Evolutionary conservation across 148 eudicot genomes (phyloP), one percentile per base, ranked within the genome.

Genomic region (Polygonum aviculare): DNA sequence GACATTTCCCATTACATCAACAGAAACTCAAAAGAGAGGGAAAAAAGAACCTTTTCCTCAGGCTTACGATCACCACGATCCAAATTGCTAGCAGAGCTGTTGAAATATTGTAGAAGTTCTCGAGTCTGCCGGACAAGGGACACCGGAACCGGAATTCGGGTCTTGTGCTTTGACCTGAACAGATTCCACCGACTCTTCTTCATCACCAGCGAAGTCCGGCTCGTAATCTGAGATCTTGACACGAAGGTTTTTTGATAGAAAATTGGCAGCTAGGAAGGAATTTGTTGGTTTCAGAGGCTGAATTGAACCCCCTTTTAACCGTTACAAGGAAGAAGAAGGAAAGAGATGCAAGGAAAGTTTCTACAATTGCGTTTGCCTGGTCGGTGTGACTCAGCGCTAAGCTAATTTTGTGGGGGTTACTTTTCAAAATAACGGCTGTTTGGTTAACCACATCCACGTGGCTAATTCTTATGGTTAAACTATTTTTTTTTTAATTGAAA

Each of bases 161-260:
- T 39, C 40, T 54, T 69, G 1, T 74, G 79, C 74, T 65, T 77
- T 15, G 79, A 47, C 77, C 73, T 80, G 79, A 77, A 62, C 47
- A 80, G 39, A 55, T 69, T 44, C 47, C 47, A 44, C 11, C 0
- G 47, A 44, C 9, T 44, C 47, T 44, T 49, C 75, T 77, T 80
- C 50, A 76, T 62, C 18, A 52, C 41, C 70, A 7, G 40, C 18
- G 39, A 63, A 3, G 0, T 26, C 1, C 7, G 8, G 22, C 60
- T 54, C 2, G 2, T 48, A 48, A 10, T 12, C 60, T 4, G 60
- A 54, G 31, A 14, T 26, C 22, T 59, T 59, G 7, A 8, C 22
- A 22, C 4, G 12, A 59, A 63, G 70, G 4, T 63, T 31, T 60
- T 22, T 26, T 18, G 33, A 7, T 10, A 10, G 59, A 33, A 73